phyloP scores from a whole-genome alignment of 495 filamentous ascomycete species.

The Extremus antarcticus region DNA sequence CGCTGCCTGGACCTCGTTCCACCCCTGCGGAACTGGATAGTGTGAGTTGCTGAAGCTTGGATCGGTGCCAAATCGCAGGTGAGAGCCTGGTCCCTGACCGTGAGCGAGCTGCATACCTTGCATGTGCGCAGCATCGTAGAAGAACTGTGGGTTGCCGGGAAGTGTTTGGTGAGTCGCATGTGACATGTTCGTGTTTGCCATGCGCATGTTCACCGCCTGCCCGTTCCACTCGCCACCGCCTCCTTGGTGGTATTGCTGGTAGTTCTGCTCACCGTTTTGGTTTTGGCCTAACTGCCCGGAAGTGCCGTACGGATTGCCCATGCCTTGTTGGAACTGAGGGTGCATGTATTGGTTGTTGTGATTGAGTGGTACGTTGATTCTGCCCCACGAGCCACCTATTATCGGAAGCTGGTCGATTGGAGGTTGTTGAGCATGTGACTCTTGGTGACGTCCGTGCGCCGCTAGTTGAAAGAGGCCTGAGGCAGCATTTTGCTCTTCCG shows the following conservation, averaged over 20 bases:
- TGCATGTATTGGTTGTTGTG: not conserved
- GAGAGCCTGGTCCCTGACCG: not conserved
- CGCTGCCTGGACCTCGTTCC: not conserved
- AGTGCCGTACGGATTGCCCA: too few species aligned
- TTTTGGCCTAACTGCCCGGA: too few species aligned
- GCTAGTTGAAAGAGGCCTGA: not conserved
- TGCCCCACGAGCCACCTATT: not conserved
- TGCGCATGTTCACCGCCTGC: not conserved
- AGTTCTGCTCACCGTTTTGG: too few species aligned
- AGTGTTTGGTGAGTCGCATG: too few species aligned
- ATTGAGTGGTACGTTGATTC: not conserved
- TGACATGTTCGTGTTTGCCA: not conserved
- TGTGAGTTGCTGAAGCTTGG: conserved; percentile 7
- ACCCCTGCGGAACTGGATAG: not conserved
- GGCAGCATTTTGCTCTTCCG: not conserved
- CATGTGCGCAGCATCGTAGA: not conserved
- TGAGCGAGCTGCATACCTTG: not conserved
- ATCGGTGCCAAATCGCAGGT: conserved; percentile 11
- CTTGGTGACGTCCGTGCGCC: not conserved
- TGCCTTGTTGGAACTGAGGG: too few species aligned
- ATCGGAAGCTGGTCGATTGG: too few species aligned
- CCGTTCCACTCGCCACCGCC: too few species aligned
- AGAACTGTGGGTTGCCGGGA: not conserved
- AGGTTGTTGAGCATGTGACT: not conserved
- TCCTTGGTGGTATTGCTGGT: too few species aligned